phyloP scores from a whole-genome alignment of 768 basidiomycete species.

The Rhodotorula kratochvilovae region DNA sequence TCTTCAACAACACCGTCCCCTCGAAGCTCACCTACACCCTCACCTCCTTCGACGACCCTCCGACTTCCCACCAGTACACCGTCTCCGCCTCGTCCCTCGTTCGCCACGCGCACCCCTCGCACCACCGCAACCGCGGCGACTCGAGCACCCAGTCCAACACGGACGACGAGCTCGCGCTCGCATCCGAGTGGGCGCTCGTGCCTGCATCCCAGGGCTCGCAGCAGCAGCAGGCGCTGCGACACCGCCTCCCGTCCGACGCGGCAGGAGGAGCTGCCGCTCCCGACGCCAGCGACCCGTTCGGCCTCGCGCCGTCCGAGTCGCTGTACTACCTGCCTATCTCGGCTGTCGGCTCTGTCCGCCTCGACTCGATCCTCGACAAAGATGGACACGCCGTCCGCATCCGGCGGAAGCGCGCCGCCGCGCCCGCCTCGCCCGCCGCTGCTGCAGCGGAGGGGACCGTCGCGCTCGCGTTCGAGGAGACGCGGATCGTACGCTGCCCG shows the following conservation, averaged over 20 bases:
- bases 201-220: not conserved
- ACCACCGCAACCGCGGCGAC: not conserved
- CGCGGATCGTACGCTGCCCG: constrained; percentile 25
- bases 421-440: not conserved
- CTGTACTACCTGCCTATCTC: constrained; percentile 37
- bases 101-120: constrained; percentile 7
- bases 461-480: constrained; percentile 12
- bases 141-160: not conserved
- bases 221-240: not conserved
- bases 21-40: constrained; percentile 33
- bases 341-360: constrained; percentile 6
- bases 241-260: constrained; percentile 15
- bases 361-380: constrained; percentile 20
- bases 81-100: constrained; percentile 19
- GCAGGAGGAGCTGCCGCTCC: not conserved
- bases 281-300: constrained; percentile 17
- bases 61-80: constrained; percentile 3
- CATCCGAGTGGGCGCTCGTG: constrained; percentile 24
- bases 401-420: constrained; percentile 22
- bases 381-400: constrained; percentile 24
- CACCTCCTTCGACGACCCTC: constrained; percentile 20
- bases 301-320: constrained; percentile 25
- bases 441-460: not conserved
- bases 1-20: constrained; percentile 38
- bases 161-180: constrained; percentile 33